Evolutionary conservation across 2,329 filamentous ascomycete genomes (phyloP).

Genomic region (Colletotrichum lentis): DNA sequence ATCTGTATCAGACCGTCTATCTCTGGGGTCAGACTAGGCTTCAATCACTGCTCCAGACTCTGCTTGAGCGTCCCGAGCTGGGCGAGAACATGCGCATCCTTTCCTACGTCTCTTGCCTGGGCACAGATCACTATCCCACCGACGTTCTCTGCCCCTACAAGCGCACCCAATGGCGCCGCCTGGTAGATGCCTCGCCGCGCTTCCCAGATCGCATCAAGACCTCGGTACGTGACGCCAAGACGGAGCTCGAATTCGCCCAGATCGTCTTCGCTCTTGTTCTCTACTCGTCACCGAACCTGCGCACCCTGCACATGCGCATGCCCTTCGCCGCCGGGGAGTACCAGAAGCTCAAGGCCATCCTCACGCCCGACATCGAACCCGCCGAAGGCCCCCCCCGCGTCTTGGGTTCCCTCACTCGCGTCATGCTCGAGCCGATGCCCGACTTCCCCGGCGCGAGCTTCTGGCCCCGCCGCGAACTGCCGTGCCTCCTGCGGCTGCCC

Average conservation of each 20-base stretch:
- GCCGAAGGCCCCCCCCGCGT: constrained; percentile 31
- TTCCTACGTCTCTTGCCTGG: constrained; percentile 33
- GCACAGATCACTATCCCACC: constrained; percentile 34
- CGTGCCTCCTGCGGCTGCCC: constrained; percentile 30
- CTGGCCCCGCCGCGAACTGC: constrained; percentile 35
- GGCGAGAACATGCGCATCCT: constrained; percentile 36
- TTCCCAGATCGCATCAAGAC: constrained; percentile 31
- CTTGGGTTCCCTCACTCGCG: constrained; percentile 32
- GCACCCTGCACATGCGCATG: constrained; percentile 36
- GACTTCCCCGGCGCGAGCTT: constrained; percentile 33
- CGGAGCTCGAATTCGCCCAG: constrained; percentile 30
- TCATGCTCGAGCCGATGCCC: constrained; percentile 37
- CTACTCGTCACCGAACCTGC: constrained; percentile 32
- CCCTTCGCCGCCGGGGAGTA: constrained; percentile 35
- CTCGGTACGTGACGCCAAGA: constrained; percentile 27
- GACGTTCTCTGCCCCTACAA: constrained; percentile 33
- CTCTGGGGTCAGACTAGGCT: constrained; percentile 35
- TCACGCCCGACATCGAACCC: constrained; percentile 33
- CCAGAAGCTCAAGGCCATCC: constrained; percentile 35
- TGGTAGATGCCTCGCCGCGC: constrained; percentile 25
- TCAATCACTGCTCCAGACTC: constrained; percentile 33
- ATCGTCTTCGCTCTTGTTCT: constrained; percentile 35
- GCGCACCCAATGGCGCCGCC: constrained; percentile 33
- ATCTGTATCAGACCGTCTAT: constrained; percentile 33
- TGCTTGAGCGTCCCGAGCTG: constrained; percentile 33